Base-by-base conservation (phyloP, 2,329 filamentous ascomycete species). In the Waltergamsia citrina region DNA sequence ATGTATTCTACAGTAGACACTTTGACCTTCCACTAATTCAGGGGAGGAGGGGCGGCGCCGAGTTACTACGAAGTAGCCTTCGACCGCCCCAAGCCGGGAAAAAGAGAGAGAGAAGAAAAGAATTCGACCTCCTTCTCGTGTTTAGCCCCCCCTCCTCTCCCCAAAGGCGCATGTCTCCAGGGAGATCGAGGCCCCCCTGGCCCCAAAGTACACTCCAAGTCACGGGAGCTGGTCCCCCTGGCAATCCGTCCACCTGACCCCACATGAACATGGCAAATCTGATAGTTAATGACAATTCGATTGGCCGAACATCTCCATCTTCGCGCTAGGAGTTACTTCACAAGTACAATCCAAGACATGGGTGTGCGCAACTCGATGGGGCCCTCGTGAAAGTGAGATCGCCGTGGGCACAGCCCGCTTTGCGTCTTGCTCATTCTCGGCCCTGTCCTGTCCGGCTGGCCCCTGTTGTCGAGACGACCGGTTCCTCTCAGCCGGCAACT, bases 161-260 rank as follows among this genome's bases (percentile, higher is more conserved):
- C n/a, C n/a, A n/a, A n/a, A n/a, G n/a, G n/a, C n/a, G n/a, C n/a
- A n/a, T 24, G 8, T 24, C 22, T 24, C 22, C 22, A 24, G 22
- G 22, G 25, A 8, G 28, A 30, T 30, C 28, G 28, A 17, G 28
- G 25, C 25, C 28, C 26, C 28, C 5, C 18, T 15, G n/a, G n/a
- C n/a, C n/a, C 11, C n/a, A 24, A 32, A 12, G 30, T 32, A 32
- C 18, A 18, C 7, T 7, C 18, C 30, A 32, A 32, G 30, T 32
- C n/a, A n/a, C 30, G 8, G n/a, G 12, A 9, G 10, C 10, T 14
- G 5, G 20, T 32, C 30, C 30, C 30, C 30, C 30, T 32, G 30
- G 30, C 30, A 32, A 32, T 32, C 6, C 5, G 20, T 18, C 5
- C 30, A 32, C 30, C 21, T 32, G 30, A 32, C 30, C 10, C 18